Conservation (phyloP, 176 grass and related monocot genomes). For the Saccharum officinarum region DNA sequence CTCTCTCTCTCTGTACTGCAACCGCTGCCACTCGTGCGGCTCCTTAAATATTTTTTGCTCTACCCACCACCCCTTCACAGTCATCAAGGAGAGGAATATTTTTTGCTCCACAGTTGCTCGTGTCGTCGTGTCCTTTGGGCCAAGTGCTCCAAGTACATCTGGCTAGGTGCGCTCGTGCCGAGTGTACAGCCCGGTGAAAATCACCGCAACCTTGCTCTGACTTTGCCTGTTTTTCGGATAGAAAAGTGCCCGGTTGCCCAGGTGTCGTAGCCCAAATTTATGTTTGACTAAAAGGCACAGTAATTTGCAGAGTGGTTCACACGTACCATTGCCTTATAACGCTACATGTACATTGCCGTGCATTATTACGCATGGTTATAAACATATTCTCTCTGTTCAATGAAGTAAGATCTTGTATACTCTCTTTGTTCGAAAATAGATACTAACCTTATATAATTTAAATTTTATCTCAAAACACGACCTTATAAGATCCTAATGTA, state of each 20-base stretch:
- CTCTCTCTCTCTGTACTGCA: not conserved
- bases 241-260: not conserved
- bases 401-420: too few relatives aligned
- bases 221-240: not conserved
- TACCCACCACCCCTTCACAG: not conserved
- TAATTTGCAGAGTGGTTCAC: too few relatives aligned
- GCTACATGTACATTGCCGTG: too few relatives aligned
- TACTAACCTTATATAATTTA: too few relatives aligned
- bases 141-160: slow-evolving; percentile 29
- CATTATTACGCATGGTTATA: too few relatives aligned
- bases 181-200: not conserved
- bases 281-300: not conserved
- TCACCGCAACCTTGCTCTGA: slow-evolving; percentile 26
- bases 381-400: too few relatives aligned
- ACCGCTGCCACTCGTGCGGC: slow-evolving; percentile 65
- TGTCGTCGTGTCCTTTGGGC: slow-evolving; percentile 8
- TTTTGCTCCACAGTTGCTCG: slow-evolving; percentile 27
- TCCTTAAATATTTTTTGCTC: slow-evolving; percentile 56
- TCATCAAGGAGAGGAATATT: slow-evolving; percentile 29
- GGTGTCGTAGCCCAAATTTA: not conserved
- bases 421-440: too few relatives aligned
- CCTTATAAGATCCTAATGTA: too few relatives aligned
- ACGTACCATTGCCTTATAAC: too few relatives aligned
- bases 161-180: not conserved
- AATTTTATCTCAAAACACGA: too few relatives aligned